These are phyloP conservation scores for Exophiala oligosperma DNA, from an alignment of 2,329 filamentous ascomycete species.

Conservation along the genomic window DNA sequence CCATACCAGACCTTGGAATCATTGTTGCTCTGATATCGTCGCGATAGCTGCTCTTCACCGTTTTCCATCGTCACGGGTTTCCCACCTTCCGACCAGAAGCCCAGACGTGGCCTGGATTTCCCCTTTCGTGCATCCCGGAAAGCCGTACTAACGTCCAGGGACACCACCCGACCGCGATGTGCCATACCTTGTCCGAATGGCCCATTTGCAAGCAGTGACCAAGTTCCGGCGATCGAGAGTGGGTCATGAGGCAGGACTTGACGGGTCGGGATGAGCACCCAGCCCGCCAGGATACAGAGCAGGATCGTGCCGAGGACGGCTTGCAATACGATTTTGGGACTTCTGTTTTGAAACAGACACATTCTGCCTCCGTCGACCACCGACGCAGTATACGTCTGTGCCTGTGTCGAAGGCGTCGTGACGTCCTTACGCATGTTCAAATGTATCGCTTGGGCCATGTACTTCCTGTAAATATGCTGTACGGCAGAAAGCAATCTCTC, in stretches of 20 bases:
- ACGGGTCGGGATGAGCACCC: not conserved
- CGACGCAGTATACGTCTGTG: slow-evolving; percentile 9
- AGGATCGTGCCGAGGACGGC: slow-evolving; percentile 1
- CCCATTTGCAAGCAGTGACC: slow-evolving; percentile 14
- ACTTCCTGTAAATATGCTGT: slow-evolving; percentile 9
- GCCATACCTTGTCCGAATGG: not conserved
- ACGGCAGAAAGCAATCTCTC: not conserved
- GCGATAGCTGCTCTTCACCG: not conserved
- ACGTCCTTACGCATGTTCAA: slow-evolving; percentile 6
- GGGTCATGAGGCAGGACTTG: slow-evolving; percentile 17
- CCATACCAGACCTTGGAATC: not conserved
- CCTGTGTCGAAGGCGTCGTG: not conserved
- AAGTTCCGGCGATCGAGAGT: slow-evolving; percentile 12
- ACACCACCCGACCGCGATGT: not conserved
- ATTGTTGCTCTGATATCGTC: not conserved
- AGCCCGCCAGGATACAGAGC: slow-evolving; percentile 4
- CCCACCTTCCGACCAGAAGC: not conserved
- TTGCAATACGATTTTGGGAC: slow-evolving; percentile 14
- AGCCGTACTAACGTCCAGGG: not conserved
- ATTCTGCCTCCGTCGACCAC: not conserved
- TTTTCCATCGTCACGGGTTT: not conserved
- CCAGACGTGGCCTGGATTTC: not conserved
- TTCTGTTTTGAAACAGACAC: slow-evolving; percentile 12
- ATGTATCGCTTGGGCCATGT: slow-evolving; percentile 22
- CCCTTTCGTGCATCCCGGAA: not conserved